Percentiles rank a stretch among this genome's conserved stretches.
Conservation (phyloP, 352 stramenopile genomes). For the Globisporangium orthogonon region DNA sequence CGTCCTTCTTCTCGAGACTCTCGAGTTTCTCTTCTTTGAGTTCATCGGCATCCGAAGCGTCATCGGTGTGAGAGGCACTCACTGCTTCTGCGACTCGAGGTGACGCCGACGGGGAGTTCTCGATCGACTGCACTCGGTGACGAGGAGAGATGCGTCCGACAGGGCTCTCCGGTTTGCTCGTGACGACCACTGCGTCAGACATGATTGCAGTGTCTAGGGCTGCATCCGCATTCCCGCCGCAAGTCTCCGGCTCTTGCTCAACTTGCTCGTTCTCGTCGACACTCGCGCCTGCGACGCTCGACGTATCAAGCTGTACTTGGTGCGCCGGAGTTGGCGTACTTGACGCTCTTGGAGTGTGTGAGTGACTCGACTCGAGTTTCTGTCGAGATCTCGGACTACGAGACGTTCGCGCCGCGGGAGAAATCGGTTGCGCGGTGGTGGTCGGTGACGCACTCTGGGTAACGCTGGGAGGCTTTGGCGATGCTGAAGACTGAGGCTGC, state of each 20-base stretch:
- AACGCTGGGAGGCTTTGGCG: neutral
- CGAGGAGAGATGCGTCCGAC: neutral
- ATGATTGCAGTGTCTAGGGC: no score
- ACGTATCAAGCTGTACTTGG: neutral
- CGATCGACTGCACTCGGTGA: neutral
- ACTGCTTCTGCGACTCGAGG: neutral
- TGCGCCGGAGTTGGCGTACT: neutral
- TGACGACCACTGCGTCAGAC: neutral
- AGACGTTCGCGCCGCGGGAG: conserved; percentile 4
- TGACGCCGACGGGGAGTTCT: neutral
- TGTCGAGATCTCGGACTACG: conserved; percentile 8
- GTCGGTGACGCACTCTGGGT: neutral
- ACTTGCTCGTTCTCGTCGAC: neutral
- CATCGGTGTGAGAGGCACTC: neutral
- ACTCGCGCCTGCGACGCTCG: neutral
- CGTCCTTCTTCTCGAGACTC: neutral
- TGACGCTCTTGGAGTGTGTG: neutral
- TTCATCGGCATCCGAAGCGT: neutral
- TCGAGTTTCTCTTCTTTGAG: neutral
- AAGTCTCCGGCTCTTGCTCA: neutral
- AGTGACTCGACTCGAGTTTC: conserved; percentile 8
- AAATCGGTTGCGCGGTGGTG: neutral
- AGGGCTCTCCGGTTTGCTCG: neutral
- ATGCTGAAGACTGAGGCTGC: neutral
- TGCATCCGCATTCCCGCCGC: neutral